phyloP scores from a whole-genome alignment of 2,329 filamentous ascomycete genomes.

The Bipolaris victoriae region DNA sequence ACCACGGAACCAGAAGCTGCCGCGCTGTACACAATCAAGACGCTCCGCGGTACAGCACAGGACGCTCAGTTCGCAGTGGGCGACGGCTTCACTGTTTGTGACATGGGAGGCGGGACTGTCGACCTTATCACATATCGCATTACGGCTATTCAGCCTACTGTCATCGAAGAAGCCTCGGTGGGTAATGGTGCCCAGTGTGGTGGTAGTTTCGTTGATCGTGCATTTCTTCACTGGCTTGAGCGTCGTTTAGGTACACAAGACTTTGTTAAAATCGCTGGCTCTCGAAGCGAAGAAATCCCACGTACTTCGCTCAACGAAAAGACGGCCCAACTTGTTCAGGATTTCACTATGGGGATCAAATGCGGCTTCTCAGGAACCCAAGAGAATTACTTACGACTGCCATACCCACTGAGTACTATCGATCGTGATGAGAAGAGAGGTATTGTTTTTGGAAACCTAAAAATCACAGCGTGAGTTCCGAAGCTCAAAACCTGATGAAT shows the following conservation, averaged over 20 bases:
- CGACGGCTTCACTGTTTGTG: conserved; percentile 38
- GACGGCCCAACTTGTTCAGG: conserved; percentile 24
- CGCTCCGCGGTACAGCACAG: conserved; percentile 17
- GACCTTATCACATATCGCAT: conserved; percentile 31
- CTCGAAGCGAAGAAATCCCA: conserved; percentile 14
- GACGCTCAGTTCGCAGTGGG: conserved; percentile 17
- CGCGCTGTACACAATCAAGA: not conserved
- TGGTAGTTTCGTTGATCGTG: conserved; percentile 35
- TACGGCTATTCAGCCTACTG: conserved; percentile 9
- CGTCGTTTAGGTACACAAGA: conserved; percentile 23
- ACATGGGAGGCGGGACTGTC: conserved; percentile 40
- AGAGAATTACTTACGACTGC: conserved; percentile 23
- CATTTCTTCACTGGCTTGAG: conserved; percentile 32
- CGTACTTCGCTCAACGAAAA: conserved; percentile 23
- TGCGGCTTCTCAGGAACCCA: conserved; percentile 29
- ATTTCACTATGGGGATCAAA: conserved; percentile 30
- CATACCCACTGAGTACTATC: conserved; percentile 23
- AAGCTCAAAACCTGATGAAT: no score
- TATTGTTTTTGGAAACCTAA: conserved; percentile 34
- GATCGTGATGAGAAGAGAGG: conserved; percentile 26
- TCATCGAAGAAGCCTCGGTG: conserved; percentile 30
- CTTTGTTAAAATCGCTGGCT: conserved; percentile 29
- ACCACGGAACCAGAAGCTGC: not conserved
- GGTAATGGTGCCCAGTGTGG: conserved; percentile 38
- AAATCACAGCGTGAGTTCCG: conserved; percentile 19